These are phyloP conservation scores for Pseudogymnoascus sp. DNA, from an alignment of 2,329 filamentous ascomycete genomes.

Conservation along the genomic window DNA sequence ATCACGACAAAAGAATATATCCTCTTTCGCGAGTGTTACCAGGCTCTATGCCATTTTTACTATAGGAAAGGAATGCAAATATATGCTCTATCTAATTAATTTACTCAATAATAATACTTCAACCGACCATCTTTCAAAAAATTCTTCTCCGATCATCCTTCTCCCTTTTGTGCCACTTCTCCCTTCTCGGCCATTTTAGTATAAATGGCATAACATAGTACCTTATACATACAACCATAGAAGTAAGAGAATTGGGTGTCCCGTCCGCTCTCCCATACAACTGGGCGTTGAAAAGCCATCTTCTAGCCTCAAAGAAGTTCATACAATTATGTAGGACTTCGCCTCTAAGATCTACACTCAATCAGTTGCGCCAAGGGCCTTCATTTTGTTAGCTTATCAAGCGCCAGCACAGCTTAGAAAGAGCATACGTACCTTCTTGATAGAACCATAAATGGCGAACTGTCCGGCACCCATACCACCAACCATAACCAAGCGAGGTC, in stretches of 20 bases:
- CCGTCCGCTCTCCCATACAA: not conserved
- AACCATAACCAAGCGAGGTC: slow-evolving; percentile 66
- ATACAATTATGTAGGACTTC: not conserved
- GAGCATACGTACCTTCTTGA: not conserved
- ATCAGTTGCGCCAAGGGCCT: slow-evolving; percentile 58
- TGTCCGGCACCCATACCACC: slow-evolving; percentile 64
- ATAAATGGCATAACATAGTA: no score
- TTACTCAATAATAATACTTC: no score
- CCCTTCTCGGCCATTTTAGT: no score
- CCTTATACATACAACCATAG: no score
- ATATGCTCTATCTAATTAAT: no score
- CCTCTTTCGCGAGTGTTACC: not conserved
- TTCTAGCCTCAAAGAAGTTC: not conserved
- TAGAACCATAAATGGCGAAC: slow-evolving; percentile 79
- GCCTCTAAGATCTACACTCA: slow-evolving; percentile 53
- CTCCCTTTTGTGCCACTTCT: no score
- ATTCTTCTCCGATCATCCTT: no score
- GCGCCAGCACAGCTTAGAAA: not conserved
- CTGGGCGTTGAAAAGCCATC: not conserved
- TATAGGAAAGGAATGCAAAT: no score
- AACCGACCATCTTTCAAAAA: no score
- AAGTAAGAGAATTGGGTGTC: not conserved
- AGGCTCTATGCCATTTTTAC: not conserved
- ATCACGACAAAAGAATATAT: not conserved
- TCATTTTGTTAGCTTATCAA: slow-evolving; percentile 42